These are phyloP conservation scores for Leishmania braziliensis DNA, from an alignment of 208 protist genomes.

Conservation along the genomic window DNA sequence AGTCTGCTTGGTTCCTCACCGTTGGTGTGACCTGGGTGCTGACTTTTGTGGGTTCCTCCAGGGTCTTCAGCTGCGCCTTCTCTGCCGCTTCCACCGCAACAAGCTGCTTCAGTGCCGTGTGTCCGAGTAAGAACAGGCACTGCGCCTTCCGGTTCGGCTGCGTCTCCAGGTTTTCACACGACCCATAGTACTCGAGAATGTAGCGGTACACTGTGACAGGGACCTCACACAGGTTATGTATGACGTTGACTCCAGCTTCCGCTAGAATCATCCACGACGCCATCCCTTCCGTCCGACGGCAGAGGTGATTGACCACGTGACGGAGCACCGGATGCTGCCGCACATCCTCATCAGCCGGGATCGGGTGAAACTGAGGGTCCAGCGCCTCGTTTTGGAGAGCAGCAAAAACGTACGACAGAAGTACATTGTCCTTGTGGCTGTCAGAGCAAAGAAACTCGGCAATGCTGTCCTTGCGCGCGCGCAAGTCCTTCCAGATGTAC, in stretches of 20 bases:
- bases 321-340: slow-evolving; percentile 58
- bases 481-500: slow-evolving; percentile 72
- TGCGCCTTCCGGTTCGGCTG: slow-evolving; percentile 61
- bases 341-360: slow-evolving; percentile 48
- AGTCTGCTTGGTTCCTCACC: slow-evolving; percentile 44
- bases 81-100: slow-evolving; percentile 82
- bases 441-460: slow-evolving; percentile 64
- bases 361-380: slow-evolving; percentile 73
- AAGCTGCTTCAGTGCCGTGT: slow-evolving; percentile 86
- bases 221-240: slow-evolving; percentile 79
- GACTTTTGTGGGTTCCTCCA: slow-evolving; percentile 49
- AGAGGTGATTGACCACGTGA: slow-evolving; percentile 80
- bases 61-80: slow-evolving; percentile 70
- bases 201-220: slow-evolving; percentile 80
- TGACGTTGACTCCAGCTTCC: slow-evolving; percentile 62
- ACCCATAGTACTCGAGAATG: slow-evolving; percentile 69
- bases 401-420: slow-evolving; percentile 80
- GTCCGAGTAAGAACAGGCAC: slow-evolving; percentile 72
- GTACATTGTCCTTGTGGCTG: slow-evolving; percentile 77
- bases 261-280: slow-evolving; percentile 84
- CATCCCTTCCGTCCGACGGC: slow-evolving; percentile 69
- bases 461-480: slow-evolving; percentile 68
- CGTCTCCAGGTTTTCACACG: slow-evolving; percentile 7
- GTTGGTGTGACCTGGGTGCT: slow-evolving; percentile 5
- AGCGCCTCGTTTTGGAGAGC: slow-evolving; percentile 71